Percentiles rank a stretch among this genome's conserved stretches.
phyloP scores from a whole-genome alignment of 148 eudicot genomes.

The Diospyros kaki region DNA sequence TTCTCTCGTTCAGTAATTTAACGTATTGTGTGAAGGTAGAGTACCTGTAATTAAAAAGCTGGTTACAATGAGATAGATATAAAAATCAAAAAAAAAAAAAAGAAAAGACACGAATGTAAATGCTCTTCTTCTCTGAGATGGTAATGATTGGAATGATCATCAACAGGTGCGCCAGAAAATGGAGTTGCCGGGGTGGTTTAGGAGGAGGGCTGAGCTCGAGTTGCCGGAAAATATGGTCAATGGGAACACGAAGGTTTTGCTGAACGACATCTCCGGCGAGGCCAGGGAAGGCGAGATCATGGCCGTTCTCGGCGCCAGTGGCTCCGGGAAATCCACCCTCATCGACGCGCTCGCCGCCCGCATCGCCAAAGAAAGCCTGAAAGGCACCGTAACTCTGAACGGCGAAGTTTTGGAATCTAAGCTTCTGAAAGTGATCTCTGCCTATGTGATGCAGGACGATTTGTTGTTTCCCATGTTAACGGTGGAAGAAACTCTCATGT shows the following conservation, averaged over 20 bases:
- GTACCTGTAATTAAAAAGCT: too few relatives aligned
- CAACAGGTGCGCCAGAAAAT: slow-evolving; percentile 18
- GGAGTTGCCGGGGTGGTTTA: slow-evolving; percentile 16
- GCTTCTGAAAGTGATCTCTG: slow-evolving; percentile 63
- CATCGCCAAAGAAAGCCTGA: slow-evolving; percentile 58
- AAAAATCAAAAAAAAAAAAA: too few relatives aligned
- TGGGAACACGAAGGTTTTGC: slow-evolving; percentile 32
- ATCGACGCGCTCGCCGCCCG: slow-evolving; percentile 71
- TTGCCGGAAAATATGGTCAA: not conserved
- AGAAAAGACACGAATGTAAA: too few relatives aligned
- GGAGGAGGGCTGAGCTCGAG: not conserved
- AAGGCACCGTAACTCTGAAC: slow-evolving; percentile 52
- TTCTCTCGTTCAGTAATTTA: slow-evolving; percentile 60
- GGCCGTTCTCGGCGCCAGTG: slow-evolving; percentile 87
- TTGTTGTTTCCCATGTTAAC: slow-evolving; percentile 82
- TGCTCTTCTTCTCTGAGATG: too few relatives aligned
- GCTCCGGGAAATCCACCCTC: slow-evolving; percentile 84
- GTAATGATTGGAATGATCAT: too few relatives aligned
- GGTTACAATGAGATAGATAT: too few relatives aligned
- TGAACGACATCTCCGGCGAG: slow-evolving; percentile 60
- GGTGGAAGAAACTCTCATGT: slow-evolving; percentile 79
- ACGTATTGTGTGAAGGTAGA: slow-evolving; percentile 49
- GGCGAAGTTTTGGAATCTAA: slow-evolving; percentile 70
- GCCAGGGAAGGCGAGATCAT: slow-evolving; percentile 76
- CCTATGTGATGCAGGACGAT: slow-evolving; percentile 93